phyloP scores from a whole-genome alignment of 352 stramenopile genomes.

The Phytopythium aichiense region DNA sequence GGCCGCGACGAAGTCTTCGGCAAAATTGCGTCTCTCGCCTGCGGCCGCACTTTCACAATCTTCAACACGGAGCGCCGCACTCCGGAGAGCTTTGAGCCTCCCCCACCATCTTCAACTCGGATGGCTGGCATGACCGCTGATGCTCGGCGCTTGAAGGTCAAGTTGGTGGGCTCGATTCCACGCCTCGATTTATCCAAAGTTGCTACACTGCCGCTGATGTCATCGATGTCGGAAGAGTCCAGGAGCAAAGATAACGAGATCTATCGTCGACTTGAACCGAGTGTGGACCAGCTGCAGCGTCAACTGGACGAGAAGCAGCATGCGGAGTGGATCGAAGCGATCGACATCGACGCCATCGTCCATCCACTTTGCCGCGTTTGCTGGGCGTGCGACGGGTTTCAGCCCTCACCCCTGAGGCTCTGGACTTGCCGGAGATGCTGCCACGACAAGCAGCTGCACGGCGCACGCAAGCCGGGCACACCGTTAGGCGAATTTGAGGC shows the following conservation, averaged over 20 bases:
- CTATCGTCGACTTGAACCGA: constrained; percentile 49
- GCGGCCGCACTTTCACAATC: constrained; percentile 66
- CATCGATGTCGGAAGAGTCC: constrained; percentile 25
- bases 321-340: constrained; percentile 44
- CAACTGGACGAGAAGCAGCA: constrained; percentile 30
- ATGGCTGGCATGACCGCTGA: constrained; percentile 10
- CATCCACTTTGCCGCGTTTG: constrained; percentile 74
- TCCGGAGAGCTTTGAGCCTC: constrained; percentile 51
- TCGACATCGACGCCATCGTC: constrained; percentile 62
- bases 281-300: constrained; percentile 30
- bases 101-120: background rate
- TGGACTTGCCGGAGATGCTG: constrained; percentile 70
- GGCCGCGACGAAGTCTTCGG: constrained; percentile 23
- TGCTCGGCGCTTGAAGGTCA: constrained; percentile 42
- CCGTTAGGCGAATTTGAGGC: constrained; percentile 68
- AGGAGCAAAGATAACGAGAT: constrained; percentile 23
- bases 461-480: constrained; percentile 26
- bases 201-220: constrained; percentile 31
- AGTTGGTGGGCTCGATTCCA: constrained; percentile 40
- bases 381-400: constrained; percentile 72
- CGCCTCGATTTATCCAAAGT: constrained; percentile 41
- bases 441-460: constrained; percentile 70
- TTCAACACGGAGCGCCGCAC: constrained; percentile 64
- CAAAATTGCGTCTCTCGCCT: constrained; percentile 53
- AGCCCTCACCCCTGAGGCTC: constrained; percentile 56